Conservation (phyloP, 179 eudicot genomes). For the Beta macrorhiza region DNA sequence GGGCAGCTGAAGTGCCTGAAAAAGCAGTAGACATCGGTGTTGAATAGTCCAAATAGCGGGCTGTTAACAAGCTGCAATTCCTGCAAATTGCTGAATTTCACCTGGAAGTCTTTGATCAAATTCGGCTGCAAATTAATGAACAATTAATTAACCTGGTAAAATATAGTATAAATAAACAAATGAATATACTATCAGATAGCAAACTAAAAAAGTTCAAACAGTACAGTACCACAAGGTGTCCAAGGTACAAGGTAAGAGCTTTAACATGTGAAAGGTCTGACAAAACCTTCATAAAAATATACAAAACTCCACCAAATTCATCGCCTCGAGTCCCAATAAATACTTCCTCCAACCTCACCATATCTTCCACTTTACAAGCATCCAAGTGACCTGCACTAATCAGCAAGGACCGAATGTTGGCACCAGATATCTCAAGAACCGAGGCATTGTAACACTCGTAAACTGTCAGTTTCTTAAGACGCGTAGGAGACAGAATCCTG, state of each 20-base stretch:
- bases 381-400: constrained; percentile 37
- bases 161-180: background rate
- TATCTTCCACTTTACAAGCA: constrained; percentile 24
- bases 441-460: constrained; percentile 41
- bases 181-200: background rate
- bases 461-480: constrained; percentile 31
- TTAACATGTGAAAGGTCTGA: constrained; percentile 34
- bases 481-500: constrained; percentile 19
- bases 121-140: constrained; percentile 32
- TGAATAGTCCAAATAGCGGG: constrained; percentile 41
- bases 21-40: constrained; percentile 44
- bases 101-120: constrained; percentile 37
- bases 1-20: constrained; percentile 40
- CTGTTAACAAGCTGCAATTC: constrained; percentile 38
- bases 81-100: constrained; percentile 34
- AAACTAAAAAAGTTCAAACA: too few relatives aligned
- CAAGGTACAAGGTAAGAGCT: constrained; percentile 34
- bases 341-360: constrained; percentile 30
- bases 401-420: constrained; percentile 32
- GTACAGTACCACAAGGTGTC: constrained; percentile 41
- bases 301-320: constrained; percentile 41
- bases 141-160: background rate
- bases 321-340: constrained; percentile 45
- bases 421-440: constrained; percentile 29
- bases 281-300: constrained; percentile 34